These are phyloP conservation scores for Glycine latifolia DNA, from an alignment of 306 rosid species.

Conservation along the genomic window DNA sequence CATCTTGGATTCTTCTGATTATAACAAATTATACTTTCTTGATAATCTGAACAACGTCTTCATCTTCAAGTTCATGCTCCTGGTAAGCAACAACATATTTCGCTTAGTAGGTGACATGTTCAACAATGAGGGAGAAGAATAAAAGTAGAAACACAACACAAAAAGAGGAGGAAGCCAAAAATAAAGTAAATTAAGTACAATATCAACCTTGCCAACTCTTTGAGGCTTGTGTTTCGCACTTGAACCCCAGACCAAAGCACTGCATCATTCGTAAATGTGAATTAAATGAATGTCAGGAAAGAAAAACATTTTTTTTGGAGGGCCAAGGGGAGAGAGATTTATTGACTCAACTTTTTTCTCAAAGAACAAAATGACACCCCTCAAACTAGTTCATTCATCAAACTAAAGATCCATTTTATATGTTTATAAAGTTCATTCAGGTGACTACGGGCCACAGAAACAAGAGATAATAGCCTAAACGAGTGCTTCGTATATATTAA, in stretches of 20 bases:
- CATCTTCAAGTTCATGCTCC: conserved; percentile 98
- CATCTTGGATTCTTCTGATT: conserved; percentile 18
- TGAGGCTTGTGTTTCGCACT: conserved; percentile 98
- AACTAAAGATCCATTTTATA: not conserved
- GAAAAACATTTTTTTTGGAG: not conserved
- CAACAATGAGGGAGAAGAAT: conserved; percentile 5
- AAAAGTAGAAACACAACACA: not conserved
- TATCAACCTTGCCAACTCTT: conserved; percentile 91
- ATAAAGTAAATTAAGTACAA: conserved; percentile 20
- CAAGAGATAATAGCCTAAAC: not conserved
- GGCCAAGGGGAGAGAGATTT: not conserved
- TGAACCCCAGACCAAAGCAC: conserved; percentile 98
- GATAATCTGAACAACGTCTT: conserved; percentile 97
- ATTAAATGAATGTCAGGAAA: not conserved
- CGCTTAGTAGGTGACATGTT: conserved; percentile 30
- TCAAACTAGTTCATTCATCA: conserved; percentile 13
- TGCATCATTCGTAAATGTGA: conserved; percentile 52
- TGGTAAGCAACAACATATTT: conserved; percentile 44
- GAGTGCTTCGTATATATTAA: not conserved
- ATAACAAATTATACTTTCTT: conserved; percentile 71
- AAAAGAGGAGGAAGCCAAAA: conserved; percentile 17
- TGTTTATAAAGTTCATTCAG: not conserved
- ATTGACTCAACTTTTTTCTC: conserved; percentile 1
- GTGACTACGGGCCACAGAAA: not conserved
- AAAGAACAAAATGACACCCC: conserved; percentile 16